Evolutionary conservation across 2,329 filamentous ascomycete species (phyloP), one percentile per base, ranked within the genome.

Genomic region (Dothideomycetes sp.): DNA sequence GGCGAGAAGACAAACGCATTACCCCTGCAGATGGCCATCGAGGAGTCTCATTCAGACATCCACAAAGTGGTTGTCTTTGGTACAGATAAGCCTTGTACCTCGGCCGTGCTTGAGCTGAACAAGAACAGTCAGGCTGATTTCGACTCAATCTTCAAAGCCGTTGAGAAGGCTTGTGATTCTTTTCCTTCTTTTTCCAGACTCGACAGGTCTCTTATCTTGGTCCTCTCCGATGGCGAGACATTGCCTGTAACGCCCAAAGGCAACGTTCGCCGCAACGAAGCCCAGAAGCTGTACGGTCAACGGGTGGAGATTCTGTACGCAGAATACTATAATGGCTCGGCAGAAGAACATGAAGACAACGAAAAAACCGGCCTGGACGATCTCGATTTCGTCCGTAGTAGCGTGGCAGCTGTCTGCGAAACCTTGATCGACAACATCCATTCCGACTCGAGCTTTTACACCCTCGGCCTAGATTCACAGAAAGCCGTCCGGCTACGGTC

Each of bases 1-100:
- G 54, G 54, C n/a, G 54, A 57, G 41, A 58, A 56, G 34, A 55
- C 54, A 3, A 51, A 43, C 32, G 55, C 55, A 9, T 48, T 55
- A 2, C 52, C 56, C 31, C 42, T 56, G 14, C 52, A 54, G 24
- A 53, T 54, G 36, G 49, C 43, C 2, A 19, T 58, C 19, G 51
- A 49, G 29, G 16, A 57, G 10, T 49, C 54, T 2, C 49, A 53
- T 19, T 46, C 50, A 2, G 17, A 29, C 11, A 19, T 45, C 18
- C 19, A 9, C 10, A 45, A 40, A 17, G 43, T 27, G 5, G 43
- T 37, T 1, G 37, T 45, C 1, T 45, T 45, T 8, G 43, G 43
- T 3, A 45, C 22, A 5, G 37, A 40, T n/a, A 50, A 42, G 24
- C 53, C 54, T 4, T 49, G 46, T 24, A 48, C 50, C 2, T 42